Percentiles rank a stretch among this genome's conserved stretches.
These are phyloP conservation scores for Cytospora schulzeri DNA, from an alignment of 2,329 filamentous ascomycete species.

Conservation along the genomic window DNA sequence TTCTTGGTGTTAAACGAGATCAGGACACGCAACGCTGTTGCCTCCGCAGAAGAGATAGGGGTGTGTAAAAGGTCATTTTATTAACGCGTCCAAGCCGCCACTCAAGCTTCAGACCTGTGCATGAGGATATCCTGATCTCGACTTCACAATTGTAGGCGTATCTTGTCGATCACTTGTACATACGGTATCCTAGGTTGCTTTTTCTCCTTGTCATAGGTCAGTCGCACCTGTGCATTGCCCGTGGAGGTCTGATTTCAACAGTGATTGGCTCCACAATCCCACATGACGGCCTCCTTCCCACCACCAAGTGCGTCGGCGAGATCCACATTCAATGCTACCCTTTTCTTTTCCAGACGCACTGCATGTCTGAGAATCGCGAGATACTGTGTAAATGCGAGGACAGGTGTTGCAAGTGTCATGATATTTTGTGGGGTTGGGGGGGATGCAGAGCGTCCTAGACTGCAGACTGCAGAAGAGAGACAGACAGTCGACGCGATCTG, in stretches of 20 bases:
- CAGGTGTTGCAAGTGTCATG: neutral
- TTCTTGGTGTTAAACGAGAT: neutral
- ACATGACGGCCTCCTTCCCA: slow-evolving; percentile 24
- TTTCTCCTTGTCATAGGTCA: neutral
- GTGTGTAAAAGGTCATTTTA: neutral
- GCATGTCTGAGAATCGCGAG: neutral
- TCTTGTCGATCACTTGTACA: neutral
- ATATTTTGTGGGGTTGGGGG: neutral
- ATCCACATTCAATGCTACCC: slow-evolving; percentile 11
- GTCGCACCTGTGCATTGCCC: slow-evolving; percentile 10
- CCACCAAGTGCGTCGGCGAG: slow-evolving; percentile 20
- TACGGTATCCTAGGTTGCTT: neutral
- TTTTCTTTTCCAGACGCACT: neutral
- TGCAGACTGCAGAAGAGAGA: neutral
- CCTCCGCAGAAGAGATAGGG: neutral
- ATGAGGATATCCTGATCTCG: neutral
- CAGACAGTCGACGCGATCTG: neutral
- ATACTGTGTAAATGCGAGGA: neutral
- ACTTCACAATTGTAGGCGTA: neutral
- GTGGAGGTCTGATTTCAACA: slow-evolving; percentile 2
- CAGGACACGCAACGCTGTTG: neutral
- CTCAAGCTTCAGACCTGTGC: neutral
- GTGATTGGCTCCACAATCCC: slow-evolving; percentile 22
- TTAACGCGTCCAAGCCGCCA: neutral
- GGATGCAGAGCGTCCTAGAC: neutral